These are phyloP conservation scores for Coprinellus micaceus DNA, from an alignment of 768 basidiomycete genomes.

Conservation along the genomic window DNA sequence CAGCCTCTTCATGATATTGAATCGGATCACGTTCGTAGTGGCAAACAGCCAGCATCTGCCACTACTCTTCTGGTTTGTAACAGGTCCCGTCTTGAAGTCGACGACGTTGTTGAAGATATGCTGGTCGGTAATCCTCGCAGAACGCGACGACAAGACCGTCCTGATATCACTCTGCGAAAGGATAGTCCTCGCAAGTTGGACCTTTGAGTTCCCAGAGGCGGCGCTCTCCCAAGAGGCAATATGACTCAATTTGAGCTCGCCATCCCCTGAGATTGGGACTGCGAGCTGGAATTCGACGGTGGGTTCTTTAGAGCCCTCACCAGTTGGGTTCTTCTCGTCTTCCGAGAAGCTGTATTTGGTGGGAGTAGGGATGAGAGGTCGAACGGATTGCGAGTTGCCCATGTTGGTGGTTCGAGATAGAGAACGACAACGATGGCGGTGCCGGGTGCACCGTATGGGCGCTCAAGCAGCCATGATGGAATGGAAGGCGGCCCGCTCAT, in stretches of 20 bases:
- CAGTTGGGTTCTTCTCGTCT: conserved; percentile 20
- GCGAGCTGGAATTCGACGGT: conserved; percentile 31
- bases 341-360: conserved; percentile 26
- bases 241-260: conserved; percentile 55
- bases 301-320: conserved; percentile 22
- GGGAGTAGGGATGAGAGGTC: conserved; percentile 19
- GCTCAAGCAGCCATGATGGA: too few species aligned
- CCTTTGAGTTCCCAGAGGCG: conserved; percentile 53
- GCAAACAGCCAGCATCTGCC: conserved; percentile 97
- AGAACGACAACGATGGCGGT: background rate
- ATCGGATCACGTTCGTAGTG: conserved; percentile 81
- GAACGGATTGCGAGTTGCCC: conserved; percentile 31
- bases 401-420: conserved; percentile 14
- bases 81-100: conserved; percentile 76
- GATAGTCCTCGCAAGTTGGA: conserved; percentile 72
- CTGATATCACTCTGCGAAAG: conserved; percentile 67
- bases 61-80: conserved; percentile 84
- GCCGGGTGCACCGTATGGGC: background rate
- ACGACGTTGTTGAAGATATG: conserved; percentile 83
- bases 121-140: conserved; percentile 55
- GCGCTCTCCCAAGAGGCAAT: conserved; percentile 66
- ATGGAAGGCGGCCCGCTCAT: too few species aligned
- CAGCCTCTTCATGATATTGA: conserved; percentile 80
- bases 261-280: conserved; percentile 50
- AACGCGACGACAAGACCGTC: conserved; percentile 58